phyloP scores from a whole-genome alignment of 371 early-diverging fungal genomes.

The Mortierella sp. region DNA sequence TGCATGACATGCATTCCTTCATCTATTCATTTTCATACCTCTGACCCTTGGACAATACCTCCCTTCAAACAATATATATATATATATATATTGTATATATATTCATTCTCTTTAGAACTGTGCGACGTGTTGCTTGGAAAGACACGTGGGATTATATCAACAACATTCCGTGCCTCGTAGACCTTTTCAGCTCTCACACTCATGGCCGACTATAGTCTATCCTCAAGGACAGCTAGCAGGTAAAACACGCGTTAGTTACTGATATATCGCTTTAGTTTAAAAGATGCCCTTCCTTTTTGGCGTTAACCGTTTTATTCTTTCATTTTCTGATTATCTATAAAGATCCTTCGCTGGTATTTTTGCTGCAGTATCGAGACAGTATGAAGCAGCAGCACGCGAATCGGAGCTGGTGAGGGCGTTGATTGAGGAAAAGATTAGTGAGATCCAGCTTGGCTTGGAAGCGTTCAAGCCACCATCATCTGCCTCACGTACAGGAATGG shows the following conservation, averaged over 20 bases:
- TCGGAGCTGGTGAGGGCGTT: slow-evolving; percentile 12
- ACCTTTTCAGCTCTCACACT: neutral
- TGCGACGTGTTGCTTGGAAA: neutral
- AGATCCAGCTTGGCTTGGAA: slow-evolving; percentile 35
- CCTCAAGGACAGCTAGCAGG: neutral
- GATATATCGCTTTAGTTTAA: too few relatives aligned
- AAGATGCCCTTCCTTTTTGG: too few relatives aligned
- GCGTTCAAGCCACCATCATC: slow-evolving; percentile 44
- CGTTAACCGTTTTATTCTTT: neutral
- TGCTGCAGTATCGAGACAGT: slow-evolving; percentile 14
- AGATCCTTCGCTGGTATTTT: slow-evolving; percentile 35
- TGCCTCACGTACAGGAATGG: slow-evolving; percentile 35
- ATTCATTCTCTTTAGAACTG: neutral
- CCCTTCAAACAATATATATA: neutral
- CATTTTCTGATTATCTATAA: neutral
- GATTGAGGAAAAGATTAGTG: slow-evolving; percentile 19
- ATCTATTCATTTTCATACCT: neutral
- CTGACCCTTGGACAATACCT: neutral
- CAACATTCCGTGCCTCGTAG: neutral
- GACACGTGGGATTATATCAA: neutral
- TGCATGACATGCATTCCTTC: neutral
- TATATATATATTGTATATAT: too few relatives aligned
- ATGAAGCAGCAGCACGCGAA: neutral
- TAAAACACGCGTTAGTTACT: neutral
- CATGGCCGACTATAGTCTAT: slow-evolving; percentile 6